phyloP scores from a whole-genome alignment of 768 basidiomycete genomes.

The Clathrus columnatus region DNA sequence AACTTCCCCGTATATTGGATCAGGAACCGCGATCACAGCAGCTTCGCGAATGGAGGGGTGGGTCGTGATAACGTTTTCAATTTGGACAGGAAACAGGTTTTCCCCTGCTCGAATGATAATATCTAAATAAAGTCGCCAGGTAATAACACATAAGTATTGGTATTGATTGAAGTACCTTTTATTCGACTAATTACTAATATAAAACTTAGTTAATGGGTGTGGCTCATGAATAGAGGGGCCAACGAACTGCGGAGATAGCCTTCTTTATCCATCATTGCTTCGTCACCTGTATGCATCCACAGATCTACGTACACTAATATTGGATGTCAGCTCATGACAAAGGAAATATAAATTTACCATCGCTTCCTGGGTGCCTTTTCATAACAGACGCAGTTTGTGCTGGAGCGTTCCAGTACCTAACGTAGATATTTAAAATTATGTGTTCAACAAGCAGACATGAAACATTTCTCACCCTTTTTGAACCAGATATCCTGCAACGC shows the following conservation, averaged over 20 bases:
- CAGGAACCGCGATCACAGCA: conserved; percentile 64
- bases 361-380: conserved; percentile 39
- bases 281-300: conserved; percentile 84
- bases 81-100: conserved; percentile 80
- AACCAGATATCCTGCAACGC: conserved; percentile 65
- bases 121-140: conserved; percentile 39
- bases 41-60: conserved; percentile 58
- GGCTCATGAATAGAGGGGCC: neutral
- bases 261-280: conserved; percentile 72
- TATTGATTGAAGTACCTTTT: conserved; percentile 54
- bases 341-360: conserved; percentile 27
- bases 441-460: neutral
- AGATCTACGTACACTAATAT: conserved; percentile 17
- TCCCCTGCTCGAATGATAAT: conserved; percentile 84
- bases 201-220: neutral
- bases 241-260: conserved; percentile 65
- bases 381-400: conserved; percentile 56
- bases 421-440: neutral
- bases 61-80: conserved; percentile 62
- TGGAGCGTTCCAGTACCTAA: conserved; percentile 69
- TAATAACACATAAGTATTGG: too few species aligned
- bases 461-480: conserved; percentile 58
- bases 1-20: conserved; percentile 61
- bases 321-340: neutral
- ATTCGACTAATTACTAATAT: conserved; percentile 64